Evolutionary conservation across 2,329 filamentous ascomycete genomes (phyloP).

Genomic region (Colletotrichum sp.): DNA sequence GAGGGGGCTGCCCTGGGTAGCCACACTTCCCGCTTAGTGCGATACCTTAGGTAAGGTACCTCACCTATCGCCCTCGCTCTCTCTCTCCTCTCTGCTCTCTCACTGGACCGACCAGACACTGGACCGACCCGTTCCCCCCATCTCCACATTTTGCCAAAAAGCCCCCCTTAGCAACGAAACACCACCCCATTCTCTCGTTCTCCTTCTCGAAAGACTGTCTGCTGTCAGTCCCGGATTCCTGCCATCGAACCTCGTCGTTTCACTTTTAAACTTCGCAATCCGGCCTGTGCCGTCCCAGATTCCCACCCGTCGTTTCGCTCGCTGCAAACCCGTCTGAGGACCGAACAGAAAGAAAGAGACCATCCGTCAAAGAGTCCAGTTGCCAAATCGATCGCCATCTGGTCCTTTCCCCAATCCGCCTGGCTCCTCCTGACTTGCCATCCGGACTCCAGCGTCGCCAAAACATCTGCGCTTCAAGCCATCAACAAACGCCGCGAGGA

Average conservation of each 20-base stretch:
- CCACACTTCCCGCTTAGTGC: neutral
- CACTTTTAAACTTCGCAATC: conserved; percentile 22
- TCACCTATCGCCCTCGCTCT: conserved; percentile 6
- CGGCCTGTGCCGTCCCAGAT: conserved; percentile 22
- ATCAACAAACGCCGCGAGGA: conserved; percentile 11
- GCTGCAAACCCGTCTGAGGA: conserved; percentile 1
- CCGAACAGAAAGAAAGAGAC: neutral
- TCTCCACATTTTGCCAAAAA: conserved; percentile 23
- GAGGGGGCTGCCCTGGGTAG: neutral
- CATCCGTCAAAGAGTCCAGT: neutral
- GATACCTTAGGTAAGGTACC: neutral
- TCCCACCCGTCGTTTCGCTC: conserved; percentile 18
- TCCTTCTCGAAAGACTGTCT: conserved; percentile 22
- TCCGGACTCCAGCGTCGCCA: conserved; percentile 2
- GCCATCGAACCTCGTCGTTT: conserved; percentile 22
- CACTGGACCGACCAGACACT: neutral
- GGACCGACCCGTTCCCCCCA: conserved; percentile 18
- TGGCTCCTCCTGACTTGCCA: neutral
- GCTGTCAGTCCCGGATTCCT: conserved; percentile 22
- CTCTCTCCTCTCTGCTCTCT: conserved; percentile 6
- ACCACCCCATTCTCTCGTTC: conserved; percentile 22
- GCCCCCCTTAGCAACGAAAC: conserved; percentile 23
- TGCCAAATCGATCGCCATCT: neutral
- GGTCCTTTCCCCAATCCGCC: conserved; percentile 1
- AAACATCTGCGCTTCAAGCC: neutral